These are phyloP conservation scores for Murraya paniculata DNA, from an alignment of 345 rosid species.

Conservation along the genomic window DNA sequence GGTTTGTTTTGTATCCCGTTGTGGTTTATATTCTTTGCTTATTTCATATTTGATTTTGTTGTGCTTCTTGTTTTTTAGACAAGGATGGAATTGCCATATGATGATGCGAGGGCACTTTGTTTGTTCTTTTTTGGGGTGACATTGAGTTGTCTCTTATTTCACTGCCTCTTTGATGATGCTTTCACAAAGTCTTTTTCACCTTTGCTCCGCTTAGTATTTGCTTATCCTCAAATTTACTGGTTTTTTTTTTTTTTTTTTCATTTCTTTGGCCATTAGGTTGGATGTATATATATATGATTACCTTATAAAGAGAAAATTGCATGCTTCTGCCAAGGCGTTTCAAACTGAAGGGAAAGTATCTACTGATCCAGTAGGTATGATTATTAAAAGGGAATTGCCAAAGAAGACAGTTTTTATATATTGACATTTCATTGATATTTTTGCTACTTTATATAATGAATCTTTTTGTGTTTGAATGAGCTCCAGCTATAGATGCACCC, in stretches of 20 bases:
- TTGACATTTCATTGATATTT: background rate
- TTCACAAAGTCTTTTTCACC: background rate
- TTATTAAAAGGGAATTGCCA: background rate
- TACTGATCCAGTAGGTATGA: constrained; percentile 58
- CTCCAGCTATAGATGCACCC: constrained; percentile 64
- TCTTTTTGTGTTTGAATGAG: constrained; percentile 1
- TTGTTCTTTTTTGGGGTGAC: background rate
- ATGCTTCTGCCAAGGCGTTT: constrained; percentile 58
- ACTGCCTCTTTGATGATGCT: background rate
- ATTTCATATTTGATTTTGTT: background rate
- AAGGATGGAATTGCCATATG: background rate
- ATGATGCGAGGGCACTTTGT: constrained; percentile 12
- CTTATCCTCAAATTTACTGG: background rate
- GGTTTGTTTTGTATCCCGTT: background rate
- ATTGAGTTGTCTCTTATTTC: background rate
- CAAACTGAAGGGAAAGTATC: constrained; percentile 64
- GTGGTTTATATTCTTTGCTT: background rate
- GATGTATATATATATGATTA: constrained; percentile 68
- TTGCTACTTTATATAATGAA: constrained; percentile 10
- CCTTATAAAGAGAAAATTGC: constrained; percentile 58
- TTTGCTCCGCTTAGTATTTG: background rate
- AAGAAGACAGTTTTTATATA: background rate
- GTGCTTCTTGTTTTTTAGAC: background rate
- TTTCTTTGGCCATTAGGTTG: constrained; percentile 42
- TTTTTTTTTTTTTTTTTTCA: background rate